Base-by-base conservation (phyloP, 495 filamentous ascomycete genomes). In the Penicillium subrubescens region DNA sequence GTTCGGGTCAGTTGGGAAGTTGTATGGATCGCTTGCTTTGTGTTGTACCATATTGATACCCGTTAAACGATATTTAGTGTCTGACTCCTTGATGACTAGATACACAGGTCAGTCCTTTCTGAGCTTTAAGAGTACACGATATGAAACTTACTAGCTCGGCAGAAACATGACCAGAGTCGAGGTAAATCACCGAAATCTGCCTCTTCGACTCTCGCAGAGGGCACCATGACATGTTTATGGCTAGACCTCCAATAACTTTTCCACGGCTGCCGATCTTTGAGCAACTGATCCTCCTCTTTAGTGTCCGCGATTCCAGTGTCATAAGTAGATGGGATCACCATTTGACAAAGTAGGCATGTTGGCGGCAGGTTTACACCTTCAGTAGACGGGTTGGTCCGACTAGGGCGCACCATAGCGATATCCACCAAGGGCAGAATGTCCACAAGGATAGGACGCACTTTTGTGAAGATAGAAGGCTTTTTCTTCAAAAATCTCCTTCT, bases 281-380 rank as follows among this genome's bases (percentile, higher is more conserved):
- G 44, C 44, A 48, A 21, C 21, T 48, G 19, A 23, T 48, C 6
- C 5, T 43, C 23, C 43, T 19, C 2, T 3, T 23, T 3, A 1
- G 6, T 31, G 6, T 31, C 19, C 43, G 43, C 44, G 19, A 48
- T 48, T 48, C 0, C 44, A 48, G 2, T 2, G 44, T 1, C 10
- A 21, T 11, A 25, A 48, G 44, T 25, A 48, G 3, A 7, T 48
- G 44, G 44, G 19, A 48, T 48, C 44, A 25, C 21, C 19, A 48
- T 48, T 48, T 48, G 44, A 48, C 44, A 48, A 48, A 48, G 44
- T 19, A 48, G 44, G 44, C 44, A 48, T 48, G 44, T 48, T 21
- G 44, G 44, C 44, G 44, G 44, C 25, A 25, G 44, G 19, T 19
- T 2, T 6, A 1, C 3, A 8, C 21, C 44, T 48, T 48, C 44